Conservation (phyloP, 441 rosid genomes). For the Erysimum cheiri region DNA sequence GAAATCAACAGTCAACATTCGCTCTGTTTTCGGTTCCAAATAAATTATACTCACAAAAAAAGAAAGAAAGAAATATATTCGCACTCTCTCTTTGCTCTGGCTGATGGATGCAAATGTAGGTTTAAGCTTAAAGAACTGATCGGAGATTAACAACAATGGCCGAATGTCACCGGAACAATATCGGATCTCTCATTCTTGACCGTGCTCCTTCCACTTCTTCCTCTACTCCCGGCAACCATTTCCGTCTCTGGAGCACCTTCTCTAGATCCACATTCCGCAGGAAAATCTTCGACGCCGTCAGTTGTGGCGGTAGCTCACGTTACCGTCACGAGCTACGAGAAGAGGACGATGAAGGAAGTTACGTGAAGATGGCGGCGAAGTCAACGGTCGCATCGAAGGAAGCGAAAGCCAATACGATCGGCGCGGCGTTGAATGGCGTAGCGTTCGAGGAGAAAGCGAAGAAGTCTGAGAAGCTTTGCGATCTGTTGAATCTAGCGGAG, state of each 20-base stretch:
- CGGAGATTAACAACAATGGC: slow-evolving; percentile 53
- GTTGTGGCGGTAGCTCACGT: slow-evolving; percentile 81
- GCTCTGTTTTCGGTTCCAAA: slow-evolving; percentile 42
- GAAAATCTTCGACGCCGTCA: slow-evolving; percentile 67
- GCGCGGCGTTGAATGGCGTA: slow-evolving; percentile 33
- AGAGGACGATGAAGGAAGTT: slow-evolving; percentile 39
- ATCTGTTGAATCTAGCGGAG: slow-evolving; percentile 82
- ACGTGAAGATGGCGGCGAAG: slow-evolving; percentile 34
- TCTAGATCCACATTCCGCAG: slow-evolving; percentile 75
- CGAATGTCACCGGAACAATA: slow-evolving; percentile 64
- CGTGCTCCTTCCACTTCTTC: slow-evolving; percentile 49
- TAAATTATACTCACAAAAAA: too few relatives aligned
- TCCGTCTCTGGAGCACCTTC: slow-evolving; percentile 68
- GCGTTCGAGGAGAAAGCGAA: slow-evolving; percentile 34
- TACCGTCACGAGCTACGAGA: slow-evolving; percentile 49
- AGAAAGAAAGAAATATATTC: neutral
- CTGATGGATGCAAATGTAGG: slow-evolving; percentile 47
- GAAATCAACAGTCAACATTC: slow-evolving; percentile 43
- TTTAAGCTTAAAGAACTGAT: slow-evolving; percentile 25
- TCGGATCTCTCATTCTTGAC: slow-evolving; percentile 72
- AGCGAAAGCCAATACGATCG: slow-evolving; percentile 36
- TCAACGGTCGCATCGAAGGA: slow-evolving; percentile 19
- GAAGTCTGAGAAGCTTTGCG: slow-evolving; percentile 80
- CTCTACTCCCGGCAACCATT: slow-evolving; percentile 43
- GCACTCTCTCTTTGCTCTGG: slow-evolving; percentile 25